Conservation (phyloP, 176 grass and related monocot species). For the Oryza brachyantha region DNA sequence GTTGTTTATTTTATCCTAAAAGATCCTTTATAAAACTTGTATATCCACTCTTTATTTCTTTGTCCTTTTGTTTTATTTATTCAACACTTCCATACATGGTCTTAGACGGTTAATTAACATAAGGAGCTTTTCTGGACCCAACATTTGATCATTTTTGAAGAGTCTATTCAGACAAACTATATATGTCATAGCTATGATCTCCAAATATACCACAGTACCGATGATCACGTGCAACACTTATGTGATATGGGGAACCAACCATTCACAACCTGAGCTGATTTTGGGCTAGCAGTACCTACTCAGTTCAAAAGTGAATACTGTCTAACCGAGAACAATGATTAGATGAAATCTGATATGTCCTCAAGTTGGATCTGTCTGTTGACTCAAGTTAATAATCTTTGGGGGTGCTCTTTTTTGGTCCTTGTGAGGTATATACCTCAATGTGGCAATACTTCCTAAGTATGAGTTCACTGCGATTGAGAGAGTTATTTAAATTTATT, state of each 20-base stretch:
- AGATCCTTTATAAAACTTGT: not conserved
- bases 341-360: slow-evolving; percentile 1
- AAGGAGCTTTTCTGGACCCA: not conserved
- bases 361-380: not conserved
- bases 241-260: not conserved
- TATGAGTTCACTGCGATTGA: not conserved
- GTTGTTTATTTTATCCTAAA: not conserved
- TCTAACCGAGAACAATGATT: not conserved
- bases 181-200: not conserved
- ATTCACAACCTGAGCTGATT: slow-evolving; percentile 6
- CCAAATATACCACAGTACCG: not conserved
- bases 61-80: not conserved
- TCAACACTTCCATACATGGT: not conserved
- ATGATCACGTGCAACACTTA: not conserved
- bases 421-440: not conserved
- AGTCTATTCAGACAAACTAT: not conserved
- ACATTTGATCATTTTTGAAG: not conserved
- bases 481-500: not conserved
- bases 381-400: not conserved
- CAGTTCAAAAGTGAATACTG: not conserved
- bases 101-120: not conserved
- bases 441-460: not conserved
- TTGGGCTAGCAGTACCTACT: not conserved
- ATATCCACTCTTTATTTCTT: not conserved
- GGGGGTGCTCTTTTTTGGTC: not conserved